phyloP scores from a whole-genome alignment of 2,329 filamentous ascomycete species.

The Eurotiales sp. region DNA sequence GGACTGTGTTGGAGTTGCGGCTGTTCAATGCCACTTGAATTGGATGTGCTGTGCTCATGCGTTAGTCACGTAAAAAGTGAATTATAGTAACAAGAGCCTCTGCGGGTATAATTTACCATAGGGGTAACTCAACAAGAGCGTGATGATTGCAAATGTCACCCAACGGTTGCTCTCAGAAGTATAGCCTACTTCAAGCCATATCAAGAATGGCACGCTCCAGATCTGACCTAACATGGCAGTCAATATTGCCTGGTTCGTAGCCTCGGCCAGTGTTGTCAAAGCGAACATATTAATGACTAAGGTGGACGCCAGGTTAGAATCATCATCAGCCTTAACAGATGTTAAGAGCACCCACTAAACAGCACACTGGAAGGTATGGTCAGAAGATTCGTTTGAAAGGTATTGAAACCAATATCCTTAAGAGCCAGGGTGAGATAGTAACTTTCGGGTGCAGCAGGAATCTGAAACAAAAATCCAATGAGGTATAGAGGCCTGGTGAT shows the following conservation, averaged over 20 bases:
- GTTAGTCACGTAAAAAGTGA: background rate
- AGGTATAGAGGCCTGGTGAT: slow-evolving; percentile 22
- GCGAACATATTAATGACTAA: slow-evolving; percentile 12
- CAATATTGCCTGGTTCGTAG: slow-evolving; percentile 48
- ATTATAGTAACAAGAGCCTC: background rate
- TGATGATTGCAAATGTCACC: slow-evolving; percentile 50
- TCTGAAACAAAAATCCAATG: slow-evolving; percentile 40
- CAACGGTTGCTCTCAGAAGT: slow-evolving; percentile 45
- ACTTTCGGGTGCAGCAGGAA: slow-evolving; percentile 33
- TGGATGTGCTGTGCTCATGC: slow-evolving; percentile 44
- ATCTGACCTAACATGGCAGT: slow-evolving; percentile 51
- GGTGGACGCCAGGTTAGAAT: background rate
- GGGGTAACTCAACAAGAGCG: slow-evolving; percentile 50
- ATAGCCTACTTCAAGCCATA: slow-evolving; percentile 49
- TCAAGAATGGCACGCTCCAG: slow-evolving; percentile 52
- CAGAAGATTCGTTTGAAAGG: slow-evolving; percentile 60
- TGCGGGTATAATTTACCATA: slow-evolving; percentile 30
- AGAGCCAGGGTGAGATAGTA: slow-evolving; percentile 40
- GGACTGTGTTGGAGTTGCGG: slow-evolving; percentile 37
- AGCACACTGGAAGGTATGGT: slow-evolving; percentile 41
- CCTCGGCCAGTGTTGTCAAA: slow-evolving; percentile 30
- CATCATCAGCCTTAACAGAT: background rate
- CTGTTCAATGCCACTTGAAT: slow-evolving; percentile 44
- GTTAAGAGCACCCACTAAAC: background rate
- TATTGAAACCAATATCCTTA: slow-evolving; percentile 54